Conservation (phyloP, 116 monocot genomes). For the Iris pallida region DNA sequence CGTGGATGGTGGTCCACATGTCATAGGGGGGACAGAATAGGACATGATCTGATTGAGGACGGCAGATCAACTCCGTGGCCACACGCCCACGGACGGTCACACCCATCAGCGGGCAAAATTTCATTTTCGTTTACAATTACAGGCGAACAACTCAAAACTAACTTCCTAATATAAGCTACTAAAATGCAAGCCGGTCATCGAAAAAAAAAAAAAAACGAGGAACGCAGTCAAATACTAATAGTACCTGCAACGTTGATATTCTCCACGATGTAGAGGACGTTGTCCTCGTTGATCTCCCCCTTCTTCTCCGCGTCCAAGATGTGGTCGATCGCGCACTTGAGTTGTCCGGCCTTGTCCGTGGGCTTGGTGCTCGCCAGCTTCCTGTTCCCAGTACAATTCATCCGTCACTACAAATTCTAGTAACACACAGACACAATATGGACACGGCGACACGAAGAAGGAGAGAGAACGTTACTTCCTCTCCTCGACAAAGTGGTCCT, state of each 20-base stretch:
- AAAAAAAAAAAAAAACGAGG: not conserved
- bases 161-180: too few relatives aligned
- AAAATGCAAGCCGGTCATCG: too few relatives aligned
- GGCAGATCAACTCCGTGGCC: too few relatives aligned
- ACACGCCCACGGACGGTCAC: too few relatives aligned
- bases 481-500: constrained; percentile 63
- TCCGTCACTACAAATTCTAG: not conserved
- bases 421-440: not conserved
- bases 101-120: too few relatives aligned
- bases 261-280: constrained; percentile 14
- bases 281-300: constrained; percentile 19
- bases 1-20: too few relatives aligned
- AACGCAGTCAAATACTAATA: not conserved
- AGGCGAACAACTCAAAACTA: too few relatives aligned
- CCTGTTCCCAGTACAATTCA: too few relatives aligned
- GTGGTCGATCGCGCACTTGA: constrained; percentile 15
- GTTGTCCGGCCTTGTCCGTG: constrained; percentile 10
- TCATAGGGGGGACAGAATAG: too few relatives aligned
- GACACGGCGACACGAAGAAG: too few relatives aligned
- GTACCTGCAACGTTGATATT: constrained; percentile 19
- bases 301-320: constrained; percentile 11
- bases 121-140: too few relatives aligned
- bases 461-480: constrained; percentile 36
- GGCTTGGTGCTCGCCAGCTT: constrained; percentile 15
- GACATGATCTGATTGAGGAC: too few relatives aligned